Evolutionary conservation across 805 yeast species (phyloP), one percentile per base, ranked within the genome.

Genomic region (Metschnikowia cubensis): DNA sequence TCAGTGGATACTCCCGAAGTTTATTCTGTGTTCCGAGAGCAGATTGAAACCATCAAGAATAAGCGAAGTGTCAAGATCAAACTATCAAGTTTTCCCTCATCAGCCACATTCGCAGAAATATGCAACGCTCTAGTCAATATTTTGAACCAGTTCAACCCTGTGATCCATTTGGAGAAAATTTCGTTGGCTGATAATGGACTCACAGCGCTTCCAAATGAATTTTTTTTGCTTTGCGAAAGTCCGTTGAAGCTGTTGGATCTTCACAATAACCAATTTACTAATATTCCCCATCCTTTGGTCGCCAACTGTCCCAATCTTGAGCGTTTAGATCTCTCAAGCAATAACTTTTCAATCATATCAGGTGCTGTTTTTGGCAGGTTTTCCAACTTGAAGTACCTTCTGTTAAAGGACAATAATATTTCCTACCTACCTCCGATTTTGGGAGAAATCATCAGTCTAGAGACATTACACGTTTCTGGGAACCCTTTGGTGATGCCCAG

Each of bases 311-410:
- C 60, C 11, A 70, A 73, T 6, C 66, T 87, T 48, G 91, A 85
- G 58, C 82, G 83, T 46, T 65, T 87, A 38, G 92, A 87, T 64
- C 63, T 87, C 18, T 82, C 89, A 18, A 66, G 71, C 35, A 87
- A 87, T 61, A 64, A 62, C 22, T 66, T 87, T 29, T 61, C 64
- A n/a, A 54, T 59, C 3, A 64, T 87, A 14, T 85, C 88, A 1
- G 54, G 57, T n/a, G 52, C 62, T 3, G 73, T 71, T 1, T 51
- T 80, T 18, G 62, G 68, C 0, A 56, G 59, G 11, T 67, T 86
- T 55, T 65, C 67, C 21, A 69, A 70, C 51, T 68, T 85, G 53
- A 78, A 77, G 57, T 82, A 82, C 2, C 65, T 87, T n/a, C 81
- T 85, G 17, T 66, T 87, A 45, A 80, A 80, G 54, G 75, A 78